These are phyloP conservation scores for Solanum chaucha DNA, from an alignment of 257 asterid genomes.

Conservation along the genomic window DNA sequence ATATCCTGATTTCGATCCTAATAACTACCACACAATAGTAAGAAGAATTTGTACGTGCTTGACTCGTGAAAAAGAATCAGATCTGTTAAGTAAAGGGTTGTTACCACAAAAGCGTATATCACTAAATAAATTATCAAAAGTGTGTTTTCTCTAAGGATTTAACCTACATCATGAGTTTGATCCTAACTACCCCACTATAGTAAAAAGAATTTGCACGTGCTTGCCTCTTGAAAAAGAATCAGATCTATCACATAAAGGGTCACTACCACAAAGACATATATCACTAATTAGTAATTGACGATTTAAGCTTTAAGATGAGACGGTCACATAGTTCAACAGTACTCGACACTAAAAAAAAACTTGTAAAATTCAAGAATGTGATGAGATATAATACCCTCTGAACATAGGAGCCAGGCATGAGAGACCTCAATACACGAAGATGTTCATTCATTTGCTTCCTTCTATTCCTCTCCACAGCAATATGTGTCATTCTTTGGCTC, in stretches of 20 bases:
- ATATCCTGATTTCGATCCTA: background rate
- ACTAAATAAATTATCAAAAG: background rate
- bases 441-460: slow-evolving; percentile 18
- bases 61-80: background rate
- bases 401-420: slow-evolving; percentile 16
- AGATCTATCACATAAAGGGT: background rate
- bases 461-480: slow-evolving; percentile 21
- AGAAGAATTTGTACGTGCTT: background rate
- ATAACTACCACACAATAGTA: background rate
- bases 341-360: background rate
- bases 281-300: background rate
- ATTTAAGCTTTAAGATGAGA: background rate
- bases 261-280: background rate
- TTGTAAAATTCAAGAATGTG: background rate
- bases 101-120: background rate
- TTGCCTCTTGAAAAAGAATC: background rate
- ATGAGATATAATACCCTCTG: slow-evolving; percentile 10
- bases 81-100: background rate
- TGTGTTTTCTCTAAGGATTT: background rate
- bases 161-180: background rate
- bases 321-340: background rate
- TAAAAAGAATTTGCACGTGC: background rate
- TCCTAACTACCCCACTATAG: background rate
- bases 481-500: slow-evolving; percentile 20
- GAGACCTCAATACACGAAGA: slow-evolving; percentile 13